A percentile compares a stretch with the other conserved stretches of the same genome.
phyloP scores from a whole-genome alignment of 2,329 filamentous ascomycete species.

The Raffaelea ambrosiae region DNA sequence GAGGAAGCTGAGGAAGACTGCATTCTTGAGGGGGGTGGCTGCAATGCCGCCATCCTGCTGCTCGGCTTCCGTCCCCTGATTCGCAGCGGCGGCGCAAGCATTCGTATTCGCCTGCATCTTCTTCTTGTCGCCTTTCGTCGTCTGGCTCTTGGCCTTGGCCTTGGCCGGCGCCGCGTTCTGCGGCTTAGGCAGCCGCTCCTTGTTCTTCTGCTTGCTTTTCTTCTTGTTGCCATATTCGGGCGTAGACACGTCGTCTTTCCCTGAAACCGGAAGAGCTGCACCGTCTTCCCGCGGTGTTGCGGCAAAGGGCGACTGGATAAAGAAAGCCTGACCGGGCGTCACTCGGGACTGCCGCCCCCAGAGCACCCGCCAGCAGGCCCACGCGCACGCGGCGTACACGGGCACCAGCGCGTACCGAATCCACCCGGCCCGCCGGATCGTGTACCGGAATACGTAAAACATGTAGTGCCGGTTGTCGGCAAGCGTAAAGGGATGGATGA shows the following conservation, averaged over 20 bases:
- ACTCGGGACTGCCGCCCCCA: slow-evolving; percentile 13
- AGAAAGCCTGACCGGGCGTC: background rate
- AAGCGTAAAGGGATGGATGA: slow-evolving; percentile 90
- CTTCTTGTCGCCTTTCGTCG: background rate
- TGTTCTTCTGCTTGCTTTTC: background rate
- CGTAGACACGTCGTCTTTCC: no score
- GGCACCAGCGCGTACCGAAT: slow-evolving; percentile 61
- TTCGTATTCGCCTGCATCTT: background rate
- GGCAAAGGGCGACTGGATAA: slow-evolving; percentile 9
- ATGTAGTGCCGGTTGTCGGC: slow-evolving; percentile 96
- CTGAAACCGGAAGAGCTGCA: no score
- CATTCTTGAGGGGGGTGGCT: background rate
- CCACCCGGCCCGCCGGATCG: slow-evolving; percentile 56
- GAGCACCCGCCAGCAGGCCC: slow-evolving; percentile 58
- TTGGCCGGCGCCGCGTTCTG: background rate
- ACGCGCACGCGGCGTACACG: slow-evolving; percentile 63
- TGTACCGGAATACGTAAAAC: slow-evolving; percentile 89
- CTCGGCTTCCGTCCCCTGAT: background rate
- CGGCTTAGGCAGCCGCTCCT: background rate
- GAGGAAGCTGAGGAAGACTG: slow-evolving; percentile 11
- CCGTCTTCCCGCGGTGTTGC: background rate
- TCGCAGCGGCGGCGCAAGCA: background rate
- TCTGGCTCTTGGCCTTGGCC: background rate
- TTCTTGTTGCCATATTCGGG: no score
- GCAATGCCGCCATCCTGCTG: no score